phyloP scores from a whole-genome alignment of 2,329 filamentous ascomycete species.

The Ophiosphaerella herpotricha region DNA sequence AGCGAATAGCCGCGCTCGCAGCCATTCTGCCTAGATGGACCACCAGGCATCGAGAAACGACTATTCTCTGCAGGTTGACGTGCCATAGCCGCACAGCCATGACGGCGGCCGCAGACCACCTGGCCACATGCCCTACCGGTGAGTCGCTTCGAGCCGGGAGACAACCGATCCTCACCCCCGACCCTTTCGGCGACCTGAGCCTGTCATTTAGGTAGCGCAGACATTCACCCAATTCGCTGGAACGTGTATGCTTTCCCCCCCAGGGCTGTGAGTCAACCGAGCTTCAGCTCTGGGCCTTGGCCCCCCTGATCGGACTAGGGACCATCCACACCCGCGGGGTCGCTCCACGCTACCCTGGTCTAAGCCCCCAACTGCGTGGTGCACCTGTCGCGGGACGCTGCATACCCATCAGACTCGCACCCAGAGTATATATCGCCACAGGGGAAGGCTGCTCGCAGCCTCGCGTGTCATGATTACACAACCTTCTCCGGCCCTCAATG shows the following conservation, averaged over 20 bases:
- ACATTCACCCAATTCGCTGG: constrained; percentile 23
- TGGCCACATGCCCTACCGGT: constrained; percentile 31
- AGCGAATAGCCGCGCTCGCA: constrained; percentile 14
- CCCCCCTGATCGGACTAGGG: constrained; percentile 26
- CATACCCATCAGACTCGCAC: constrained; percentile 10
- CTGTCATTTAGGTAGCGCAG: constrained; percentile 6
- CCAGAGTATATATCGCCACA: constrained; percentile 35
- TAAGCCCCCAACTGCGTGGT: constrained; percentile 36
- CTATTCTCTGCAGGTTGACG: constrained; percentile 22
- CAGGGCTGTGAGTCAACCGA: constrained; percentile 37
- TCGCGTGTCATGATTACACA: constrained; percentile 14
- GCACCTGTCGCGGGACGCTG: constrained; percentile 15
- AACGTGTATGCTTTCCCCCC: constrained; percentile 18
- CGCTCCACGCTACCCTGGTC: constrained; percentile 30
- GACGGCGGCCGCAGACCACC: constrained; percentile 18
- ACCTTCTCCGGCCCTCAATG: constrained; percentile 17
- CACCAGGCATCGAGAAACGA: constrained; percentile 17
- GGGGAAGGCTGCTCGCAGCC: constrained; percentile 21
- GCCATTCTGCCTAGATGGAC: constrained; percentile 24
- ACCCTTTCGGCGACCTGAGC: constrained; percentile 11
- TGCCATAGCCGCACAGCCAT: constrained; percentile 28
- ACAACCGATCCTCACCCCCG: constrained; percentile 20
- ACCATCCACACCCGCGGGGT: constrained; percentile 23
- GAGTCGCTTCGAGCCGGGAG: constrained; percentile 16
- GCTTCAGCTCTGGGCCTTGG: constrained; percentile 29